Conservation (phyloP, 169 alveolate species). For the Babesia ovis region DNA sequence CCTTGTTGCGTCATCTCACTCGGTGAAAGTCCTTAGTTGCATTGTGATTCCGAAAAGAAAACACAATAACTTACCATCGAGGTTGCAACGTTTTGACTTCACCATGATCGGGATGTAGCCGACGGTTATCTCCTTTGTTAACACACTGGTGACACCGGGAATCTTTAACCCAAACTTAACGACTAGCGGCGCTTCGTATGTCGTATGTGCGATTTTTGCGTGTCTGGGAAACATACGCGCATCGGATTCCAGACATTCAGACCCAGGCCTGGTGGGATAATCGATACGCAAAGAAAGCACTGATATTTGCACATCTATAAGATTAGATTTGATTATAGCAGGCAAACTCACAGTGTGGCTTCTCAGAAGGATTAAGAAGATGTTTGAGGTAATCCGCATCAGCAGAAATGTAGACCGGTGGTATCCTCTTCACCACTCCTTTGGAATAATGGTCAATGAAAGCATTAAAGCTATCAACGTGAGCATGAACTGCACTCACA, state of each 20-base stretch:
- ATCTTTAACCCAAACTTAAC: conserved; percentile 83
- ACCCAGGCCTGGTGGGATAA: conserved; percentile 68
- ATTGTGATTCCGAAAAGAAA: too few species aligned
- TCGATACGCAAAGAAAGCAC: conserved; percentile 58
- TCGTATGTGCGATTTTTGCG: conserved; percentile 88
- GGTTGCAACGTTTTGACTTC: conserved; percentile 91
- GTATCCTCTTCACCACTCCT: conserved; percentile 61
- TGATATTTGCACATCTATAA: conserved; percentile 49
- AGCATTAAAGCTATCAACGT: conserved; percentile 68
- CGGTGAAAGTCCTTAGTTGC: conserved; percentile 77
- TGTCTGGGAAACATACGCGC: conserved; percentile 83
- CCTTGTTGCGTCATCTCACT: conserved; percentile 90
- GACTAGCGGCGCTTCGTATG: conserved; percentile 90
- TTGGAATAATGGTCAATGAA: conserved; percentile 64
- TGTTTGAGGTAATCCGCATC: conserved; percentile 49
- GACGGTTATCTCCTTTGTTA: conserved; percentile 77
- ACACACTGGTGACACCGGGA: conserved; percentile 74
- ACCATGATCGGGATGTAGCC: conserved; percentile 98
- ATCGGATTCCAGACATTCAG: conserved; percentile 76
- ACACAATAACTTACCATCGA: conserved; percentile 71
- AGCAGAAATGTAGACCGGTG: conserved; percentile 66
- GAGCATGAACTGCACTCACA: conserved; percentile 46
- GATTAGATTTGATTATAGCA: background rate
- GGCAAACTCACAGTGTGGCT: conserved; percentile 56
- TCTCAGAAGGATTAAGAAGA: conserved; percentile 44